These are phyloP conservation scores for Blastocystis hominis DNA, from an alignment of 352 stramenopile species.

Conservation along the genomic window DNA sequence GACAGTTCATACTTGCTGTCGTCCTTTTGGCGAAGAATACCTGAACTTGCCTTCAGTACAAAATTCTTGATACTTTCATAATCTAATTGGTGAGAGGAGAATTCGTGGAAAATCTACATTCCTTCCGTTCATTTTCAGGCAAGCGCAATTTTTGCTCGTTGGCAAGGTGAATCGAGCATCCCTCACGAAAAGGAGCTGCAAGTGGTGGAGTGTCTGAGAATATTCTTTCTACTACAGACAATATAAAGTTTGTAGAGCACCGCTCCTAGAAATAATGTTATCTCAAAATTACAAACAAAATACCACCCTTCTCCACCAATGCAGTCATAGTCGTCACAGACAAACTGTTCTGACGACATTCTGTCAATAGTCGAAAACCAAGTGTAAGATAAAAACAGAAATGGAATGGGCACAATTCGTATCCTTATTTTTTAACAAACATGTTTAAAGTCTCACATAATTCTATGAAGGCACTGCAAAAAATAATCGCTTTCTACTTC, in stretches of 20 bases:
- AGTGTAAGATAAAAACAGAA: background rate
- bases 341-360: background rate
- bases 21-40: background rate
- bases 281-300: background rate
- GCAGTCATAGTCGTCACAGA: slow-evolving; percentile 23
- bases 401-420: background rate
- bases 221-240: background rate
- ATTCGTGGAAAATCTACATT: slow-evolving; percentile 22
- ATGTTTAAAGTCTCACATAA: background rate
- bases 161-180: slow-evolving; percentile 13
- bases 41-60: slow-evolving; percentile 12
- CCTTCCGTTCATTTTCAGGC: slow-evolving; percentile 40
- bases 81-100: background rate
- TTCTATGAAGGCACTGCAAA: background rate
- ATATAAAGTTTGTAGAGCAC: slow-evolving; percentile 55
- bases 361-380: background rate
- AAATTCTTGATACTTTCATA: slow-evolving; percentile 49
- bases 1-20: slow-evolving; percentile 52
- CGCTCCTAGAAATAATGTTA: background rate
- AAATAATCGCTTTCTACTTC: background rate
- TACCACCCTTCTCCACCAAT: background rate
- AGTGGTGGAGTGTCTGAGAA: slow-evolving; percentile 46
- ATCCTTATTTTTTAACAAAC: background rate
- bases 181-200: background rate
- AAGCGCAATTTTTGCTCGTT: slow-evolving; percentile 39